Base-by-base conservation (phyloP, 352 stramenopile genomes). In the Globisporangium viniferum region DNA sequence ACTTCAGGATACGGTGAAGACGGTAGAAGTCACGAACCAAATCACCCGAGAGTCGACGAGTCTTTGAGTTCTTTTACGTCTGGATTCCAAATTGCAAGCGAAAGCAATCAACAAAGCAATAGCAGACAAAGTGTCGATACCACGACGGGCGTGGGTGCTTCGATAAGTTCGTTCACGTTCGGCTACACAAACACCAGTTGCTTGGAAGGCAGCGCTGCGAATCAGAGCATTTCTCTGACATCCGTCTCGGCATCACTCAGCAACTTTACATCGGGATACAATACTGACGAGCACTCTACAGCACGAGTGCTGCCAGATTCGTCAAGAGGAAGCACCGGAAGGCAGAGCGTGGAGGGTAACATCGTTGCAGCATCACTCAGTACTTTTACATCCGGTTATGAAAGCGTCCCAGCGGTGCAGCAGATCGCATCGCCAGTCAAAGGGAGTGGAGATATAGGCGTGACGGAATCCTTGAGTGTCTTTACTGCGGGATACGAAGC, bases 21-120 rank as follows among this genome's bases (percentile, higher is more conserved):
- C 14, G 24, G 29, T 57, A 69, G 49, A 18, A 57, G 39, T 20
- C 36, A 62, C 12, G 44, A 63, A 18, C 54, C 49, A 9, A 55
- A 66, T 12, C 12, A 64, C 6, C 24, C 51, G 35, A 51, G 35
- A 41, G 74, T 80, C 3, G 69, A 73, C 41, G 67, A 62, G 5
- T 89, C 80, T 3, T 59, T 84, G 33, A 87, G 75, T 18, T 62
- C 68, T 12, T 87, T 84, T 59, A 87, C 69, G 0, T 55, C 62
- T 6, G 80, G 77, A 1, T 84, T 80, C 31, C 59, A 64, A 27
- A 48, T 33, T 29, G 41, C 48, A 39, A 56, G 20, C 3, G 10
- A 22, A 49, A 24, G 20, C 10, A 7, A 27, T 35, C 62, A 39
- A n/a, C 5, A 14, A 5, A 31, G 46, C 27, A 39, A 49, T n/a